Conservation (phyloP, 169 alveolate genomes). For the Plasmodium billcollinsi region DNA sequence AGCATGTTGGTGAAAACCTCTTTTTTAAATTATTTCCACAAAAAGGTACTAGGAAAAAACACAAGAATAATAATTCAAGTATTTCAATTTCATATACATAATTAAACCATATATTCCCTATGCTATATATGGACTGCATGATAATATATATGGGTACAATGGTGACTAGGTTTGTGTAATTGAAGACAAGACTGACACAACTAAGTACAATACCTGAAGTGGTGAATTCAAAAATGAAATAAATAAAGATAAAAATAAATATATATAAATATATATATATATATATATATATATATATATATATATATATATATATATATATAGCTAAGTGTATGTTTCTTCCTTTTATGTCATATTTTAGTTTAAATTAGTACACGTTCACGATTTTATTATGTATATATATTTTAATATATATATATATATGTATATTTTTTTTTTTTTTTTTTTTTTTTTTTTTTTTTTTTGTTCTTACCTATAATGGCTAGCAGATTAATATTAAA, state of each 20-base stretch:
- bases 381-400: not conserved
- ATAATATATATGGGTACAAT: slow-evolving; percentile 25
- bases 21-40: slow-evolving; percentile 11
- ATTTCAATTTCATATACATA: slow-evolving; percentile 43
- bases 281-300: not conserved
- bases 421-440: not conserved
- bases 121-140: slow-evolving; percentile 40
- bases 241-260: not conserved
- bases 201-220: slow-evolving; percentile 14
- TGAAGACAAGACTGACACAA: slow-evolving; percentile 1
- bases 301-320: not conserved
- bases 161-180: slow-evolving; percentile 1
- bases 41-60: slow-evolving; percentile 28
- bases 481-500: slow-evolving; percentile 22
- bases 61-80: slow-evolving; percentile 26
- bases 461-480: slow-evolving; percentile 9
- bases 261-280: not conserved
- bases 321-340: not conserved
- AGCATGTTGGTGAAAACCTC: slow-evolving; percentile 12
- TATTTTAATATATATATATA: not conserved
- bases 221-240: not conserved
- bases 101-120: slow-evolving; percentile 52
- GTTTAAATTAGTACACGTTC: not conserved
- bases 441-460: not conserved
- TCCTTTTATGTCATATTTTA: too few species aligned